These are phyloP conservation scores for Kurtzmaniella quercitrusa DNA, from an alignment of 1,139 yeast genomes.

Conservation along the genomic window DNA sequence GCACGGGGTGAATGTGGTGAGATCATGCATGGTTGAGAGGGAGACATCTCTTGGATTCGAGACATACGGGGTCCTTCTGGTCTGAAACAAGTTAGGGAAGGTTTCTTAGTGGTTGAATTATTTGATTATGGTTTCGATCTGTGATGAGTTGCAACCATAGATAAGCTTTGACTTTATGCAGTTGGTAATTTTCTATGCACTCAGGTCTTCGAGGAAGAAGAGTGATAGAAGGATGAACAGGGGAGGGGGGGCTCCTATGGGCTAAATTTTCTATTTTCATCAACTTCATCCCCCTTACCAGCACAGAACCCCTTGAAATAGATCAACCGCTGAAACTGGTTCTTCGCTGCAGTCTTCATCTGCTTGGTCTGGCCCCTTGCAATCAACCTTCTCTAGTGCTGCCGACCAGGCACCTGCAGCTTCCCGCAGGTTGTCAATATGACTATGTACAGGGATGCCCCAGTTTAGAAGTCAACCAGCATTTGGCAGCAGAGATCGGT, in stretches of 20 bases:
- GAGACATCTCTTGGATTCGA: not conserved
- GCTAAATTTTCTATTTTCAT: too few species aligned
- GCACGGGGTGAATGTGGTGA: not conserved
- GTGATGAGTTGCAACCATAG: not conserved
- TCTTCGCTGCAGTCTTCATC: not conserved
- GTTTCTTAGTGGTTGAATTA: not conserved
- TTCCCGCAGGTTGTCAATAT: not conserved
- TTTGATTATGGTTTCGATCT: not conserved
- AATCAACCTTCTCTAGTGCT: not conserved
- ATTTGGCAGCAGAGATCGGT: too few species aligned
- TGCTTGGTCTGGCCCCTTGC: not conserved
- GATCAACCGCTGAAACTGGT: too few species aligned
- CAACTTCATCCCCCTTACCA: too few species aligned
- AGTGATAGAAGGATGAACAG: too few species aligned
- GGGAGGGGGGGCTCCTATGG: too few species aligned
- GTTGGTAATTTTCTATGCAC: too few species aligned
- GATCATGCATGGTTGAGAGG: not conserved
- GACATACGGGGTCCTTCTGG: not conserved
- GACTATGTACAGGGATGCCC: not conserved
- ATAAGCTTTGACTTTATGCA: not conserved
- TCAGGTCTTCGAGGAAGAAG: too few species aligned
- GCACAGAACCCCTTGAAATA: too few species aligned
- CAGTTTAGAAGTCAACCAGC: not conserved
- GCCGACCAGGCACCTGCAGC: not conserved
- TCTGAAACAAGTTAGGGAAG: not conserved